Percentiles rank a stretch among this genome's conserved stretches.
These are phyloP conservation scores for Cairneyella variabilis DNA, from an alignment of 495 filamentous ascomycete species.

Conservation along the genomic window DNA sequence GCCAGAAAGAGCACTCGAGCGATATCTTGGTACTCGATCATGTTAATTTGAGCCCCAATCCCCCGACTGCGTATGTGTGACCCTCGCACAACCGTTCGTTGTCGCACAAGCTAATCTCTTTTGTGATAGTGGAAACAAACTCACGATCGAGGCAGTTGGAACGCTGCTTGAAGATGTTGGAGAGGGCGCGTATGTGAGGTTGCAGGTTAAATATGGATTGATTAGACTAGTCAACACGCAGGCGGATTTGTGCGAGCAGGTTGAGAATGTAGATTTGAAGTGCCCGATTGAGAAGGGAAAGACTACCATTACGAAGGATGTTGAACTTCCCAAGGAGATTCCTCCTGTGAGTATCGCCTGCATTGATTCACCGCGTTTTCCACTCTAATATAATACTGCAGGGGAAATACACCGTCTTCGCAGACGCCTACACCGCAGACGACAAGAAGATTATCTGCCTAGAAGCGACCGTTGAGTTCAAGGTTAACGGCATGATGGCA, in stretches of 20 bases:
- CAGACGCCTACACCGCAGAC: conserved; percentile 74
- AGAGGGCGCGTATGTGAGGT: conserved; percentile 71
- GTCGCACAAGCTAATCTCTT: conserved; percentile 1
- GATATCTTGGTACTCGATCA: conserved; percentile 64
- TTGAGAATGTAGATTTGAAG: conserved; percentile 79
- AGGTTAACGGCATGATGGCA: neutral
- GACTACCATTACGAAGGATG: conserved; percentile 67
- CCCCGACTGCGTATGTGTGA: conserved; percentile 74
- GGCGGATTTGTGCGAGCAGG: conserved; percentile 82
- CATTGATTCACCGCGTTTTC: too few relatives aligned
- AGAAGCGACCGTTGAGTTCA: conserved; percentile 56
- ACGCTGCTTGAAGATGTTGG: conserved; percentile 62
- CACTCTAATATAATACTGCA: conserved; percentile 37
- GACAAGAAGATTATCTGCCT: conserved; percentile 76
- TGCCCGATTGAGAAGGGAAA: conserved; percentile 82
- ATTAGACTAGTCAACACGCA: conserved; percentile 79
- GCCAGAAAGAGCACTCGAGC: conserved; percentile 55
- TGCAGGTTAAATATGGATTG: conserved; percentile 90
- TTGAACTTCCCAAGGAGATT: conserved; percentile 82
- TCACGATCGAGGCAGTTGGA: conserved; percentile 75
- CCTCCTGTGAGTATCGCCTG: conserved; percentile 65
- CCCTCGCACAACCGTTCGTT: neutral
- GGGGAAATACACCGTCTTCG: conserved; percentile 86
- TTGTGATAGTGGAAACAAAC: conserved; percentile 62
- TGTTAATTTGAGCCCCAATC: conserved; percentile 81